Percentiles rank a stretch among this genome's conserved stretches.
Conservation (phyloP, 805 yeast species). For the Kuraishia molischiana region DNA sequence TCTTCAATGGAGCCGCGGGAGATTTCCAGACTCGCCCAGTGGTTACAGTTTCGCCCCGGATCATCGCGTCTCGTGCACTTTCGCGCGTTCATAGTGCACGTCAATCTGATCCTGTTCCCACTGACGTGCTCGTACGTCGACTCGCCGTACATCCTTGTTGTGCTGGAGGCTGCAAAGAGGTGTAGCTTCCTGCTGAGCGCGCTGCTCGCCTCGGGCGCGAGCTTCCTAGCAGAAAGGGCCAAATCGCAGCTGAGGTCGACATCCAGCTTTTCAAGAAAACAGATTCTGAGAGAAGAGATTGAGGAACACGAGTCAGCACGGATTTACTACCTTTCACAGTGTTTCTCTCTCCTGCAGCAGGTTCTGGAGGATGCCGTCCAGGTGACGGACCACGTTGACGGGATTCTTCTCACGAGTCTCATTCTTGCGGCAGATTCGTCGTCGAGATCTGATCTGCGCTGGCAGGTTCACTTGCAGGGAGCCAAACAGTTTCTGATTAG, state of each 20-base stretch:
- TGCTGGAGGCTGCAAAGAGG: constrained; percentile 18
- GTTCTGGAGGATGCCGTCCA: constrained; percentile 9
- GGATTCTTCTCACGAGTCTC: constrained; percentile 55
- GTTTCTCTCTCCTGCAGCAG: constrained; percentile 37
- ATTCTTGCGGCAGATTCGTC: constrained; percentile 54
- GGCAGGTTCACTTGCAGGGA: constrained; percentile 56
- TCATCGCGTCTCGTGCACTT: constrained; percentile 13
- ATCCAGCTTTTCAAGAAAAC: not conserved
- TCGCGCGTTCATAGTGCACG: constrained; percentile 17
- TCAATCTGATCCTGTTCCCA: constrained; percentile 18
- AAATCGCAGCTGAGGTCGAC: constrained; percentile 9
- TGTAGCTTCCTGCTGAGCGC: constrained; percentile 59
- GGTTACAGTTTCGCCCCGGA: constrained; percentile 10
- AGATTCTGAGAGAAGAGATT: constrained; percentile 10
- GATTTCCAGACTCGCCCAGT: constrained; percentile 9
- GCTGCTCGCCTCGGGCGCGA: constrained; percentile 62
- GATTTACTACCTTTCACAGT: constrained; percentile 52
- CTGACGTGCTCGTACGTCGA: constrained; percentile 15
- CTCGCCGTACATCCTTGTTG: constrained; percentile 16
- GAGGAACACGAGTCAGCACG: constrained; percentile 40
- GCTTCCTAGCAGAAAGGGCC: constrained; percentile 17
- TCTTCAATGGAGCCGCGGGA: constrained; percentile 9
- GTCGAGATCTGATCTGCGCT: constrained; percentile 37
- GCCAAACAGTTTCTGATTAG: constrained; percentile 50
- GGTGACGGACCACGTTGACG: constrained; percentile 42